Evolutionary conservation across 2,329 filamentous ascomycete genomes (phyloP).

Genomic region (Didymella pomorum): DNA sequence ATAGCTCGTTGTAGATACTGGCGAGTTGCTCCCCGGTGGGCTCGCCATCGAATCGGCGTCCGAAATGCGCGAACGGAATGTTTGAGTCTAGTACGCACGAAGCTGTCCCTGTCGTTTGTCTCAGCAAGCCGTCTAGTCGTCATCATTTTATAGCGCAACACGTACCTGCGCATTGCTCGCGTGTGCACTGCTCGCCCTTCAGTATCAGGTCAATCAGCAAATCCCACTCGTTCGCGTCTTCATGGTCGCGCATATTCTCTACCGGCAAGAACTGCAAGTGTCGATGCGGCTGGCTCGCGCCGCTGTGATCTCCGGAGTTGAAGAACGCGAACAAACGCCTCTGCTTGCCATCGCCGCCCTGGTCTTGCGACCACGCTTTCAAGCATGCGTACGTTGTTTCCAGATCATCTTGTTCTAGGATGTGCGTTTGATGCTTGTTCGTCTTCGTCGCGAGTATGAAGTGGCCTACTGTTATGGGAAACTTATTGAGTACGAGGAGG

Average conservation of each 20-base stretch:
- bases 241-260: conserved; percentile 64
- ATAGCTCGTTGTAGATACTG: conserved; percentile 46
- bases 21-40: conserved; percentile 50
- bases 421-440: conserved; percentile 70
- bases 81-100: conserved; percentile 28
- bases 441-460: conserved; percentile 74
- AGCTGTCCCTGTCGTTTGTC: conserved; percentile 8
- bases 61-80: conserved; percentile 62
- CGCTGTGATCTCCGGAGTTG: conserved; percentile 73
- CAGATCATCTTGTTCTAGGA: conserved; percentile 68
- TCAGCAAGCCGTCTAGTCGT: conserved; percentile 14
- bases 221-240: conserved; percentile 53
- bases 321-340: conserved; percentile 70
- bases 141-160: background rate
- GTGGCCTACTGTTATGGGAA: conserved; percentile 73
- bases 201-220: conserved; percentile 58
- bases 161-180: background rate
- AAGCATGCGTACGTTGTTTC: conserved; percentile 69
- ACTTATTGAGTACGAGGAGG: conserved; percentile 76
- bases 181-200: conserved; percentile 16
- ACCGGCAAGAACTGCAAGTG: conserved; percentile 77
- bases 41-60: conserved; percentile 51
- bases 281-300: conserved; percentile 74
- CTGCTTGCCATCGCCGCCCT: conserved; percentile 36
- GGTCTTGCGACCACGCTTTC: conserved; percentile 66